Base-by-base conservation (phyloP, 495 filamentous ascomycete species). In the Penicillium simplicissimum region DNA sequence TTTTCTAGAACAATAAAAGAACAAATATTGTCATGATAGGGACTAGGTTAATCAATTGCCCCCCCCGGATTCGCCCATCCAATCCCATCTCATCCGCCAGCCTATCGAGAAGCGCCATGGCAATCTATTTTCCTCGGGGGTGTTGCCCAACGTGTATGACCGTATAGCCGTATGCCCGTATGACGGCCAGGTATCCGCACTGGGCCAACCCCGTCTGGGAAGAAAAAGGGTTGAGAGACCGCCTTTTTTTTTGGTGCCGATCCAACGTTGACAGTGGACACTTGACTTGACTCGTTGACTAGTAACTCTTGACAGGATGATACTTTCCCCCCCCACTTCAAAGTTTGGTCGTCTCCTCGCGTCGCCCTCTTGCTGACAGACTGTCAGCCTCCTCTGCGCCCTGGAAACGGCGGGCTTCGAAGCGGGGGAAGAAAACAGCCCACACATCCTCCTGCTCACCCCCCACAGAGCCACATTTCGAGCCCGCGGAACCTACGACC, bases 191-290 rank as follows among this genome's bases (percentile, higher is more conserved):
- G 51, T 42, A 52, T 52, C 61, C 55, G 54, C 47, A 49, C n/a
- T 5, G 28, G 28, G 28, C 55, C 59, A 66, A 60, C 33, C 59
- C 56, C 37, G 52, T 55, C 42, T 51, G 57, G 62, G 59, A 60
- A 63, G 38, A 31, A 52, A 51, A 34, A 34, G 48, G 28, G 25
- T n/a, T 52, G 48, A 31, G 65, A 67, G 66, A 65, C 66, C 66
- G 66, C 66, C 66, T n/a, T n/a, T 68, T 67, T 70, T 67, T 69
- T 64, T 52, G 8, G 57, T 69, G 68, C 63, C 66, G 66, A 67
- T 69, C 65, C 61, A 58, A 68, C 62, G 53, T 62, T 60, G 28
- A 31, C 23, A 25, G 23, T 25, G 23, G 23, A 25, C 23, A n/a
- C n/a, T n/a, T n/a, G n/a, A 25, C 23, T 25, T 25, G 23, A 31